Conservation (phyloP, 1,284 basidiomycete genomes). For the Ganoderma leucocontextum region DNA sequence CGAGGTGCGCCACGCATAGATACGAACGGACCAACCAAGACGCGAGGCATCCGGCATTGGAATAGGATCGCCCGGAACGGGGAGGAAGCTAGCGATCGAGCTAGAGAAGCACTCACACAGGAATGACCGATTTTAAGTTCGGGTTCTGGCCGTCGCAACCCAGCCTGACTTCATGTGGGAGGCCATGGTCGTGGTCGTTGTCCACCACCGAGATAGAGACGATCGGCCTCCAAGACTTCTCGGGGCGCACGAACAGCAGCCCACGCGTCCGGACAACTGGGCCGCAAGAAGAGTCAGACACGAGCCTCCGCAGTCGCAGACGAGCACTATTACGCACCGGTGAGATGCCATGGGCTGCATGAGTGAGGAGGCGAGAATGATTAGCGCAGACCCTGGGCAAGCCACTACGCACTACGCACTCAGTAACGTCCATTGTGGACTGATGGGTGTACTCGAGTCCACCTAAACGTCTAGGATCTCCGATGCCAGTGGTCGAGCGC, state of each 20-base stretch:
- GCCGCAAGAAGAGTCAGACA: slow-evolving; percentile 3
- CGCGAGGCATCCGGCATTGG: not conserved
- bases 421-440: slow-evolving; percentile 7
- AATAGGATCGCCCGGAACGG: not conserved
- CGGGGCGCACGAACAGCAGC: slow-evolving; percentile 43
- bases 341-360: slow-evolving; percentile 30
- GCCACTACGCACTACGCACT: slow-evolving; percentile 8
- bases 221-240: slow-evolving; percentile 65
- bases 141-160: slow-evolving; percentile 75
- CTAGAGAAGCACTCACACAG: slow-evolving; percentile 52
- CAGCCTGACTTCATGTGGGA: slow-evolving; percentile 58
- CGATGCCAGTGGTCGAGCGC: slow-evolving; percentile 8
- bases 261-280: slow-evolving; percentile 45
- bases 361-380: not conserved
- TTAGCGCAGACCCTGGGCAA: not conserved
- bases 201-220: slow-evolving; percentile 61
- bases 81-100: not conserved
- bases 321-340: slow-evolving; percentile 22
- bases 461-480: not conserved
- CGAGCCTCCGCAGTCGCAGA: too few species aligned
- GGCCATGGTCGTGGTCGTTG: slow-evolving; percentile 43
- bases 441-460: not conserved
- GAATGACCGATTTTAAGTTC: slow-evolving; percentile 61
- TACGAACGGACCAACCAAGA: not conserved
- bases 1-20: not conserved